phyloP scores from a whole-genome alignment of 1,139 yeast species.

The Saccharomyces pastorianus region DNA sequence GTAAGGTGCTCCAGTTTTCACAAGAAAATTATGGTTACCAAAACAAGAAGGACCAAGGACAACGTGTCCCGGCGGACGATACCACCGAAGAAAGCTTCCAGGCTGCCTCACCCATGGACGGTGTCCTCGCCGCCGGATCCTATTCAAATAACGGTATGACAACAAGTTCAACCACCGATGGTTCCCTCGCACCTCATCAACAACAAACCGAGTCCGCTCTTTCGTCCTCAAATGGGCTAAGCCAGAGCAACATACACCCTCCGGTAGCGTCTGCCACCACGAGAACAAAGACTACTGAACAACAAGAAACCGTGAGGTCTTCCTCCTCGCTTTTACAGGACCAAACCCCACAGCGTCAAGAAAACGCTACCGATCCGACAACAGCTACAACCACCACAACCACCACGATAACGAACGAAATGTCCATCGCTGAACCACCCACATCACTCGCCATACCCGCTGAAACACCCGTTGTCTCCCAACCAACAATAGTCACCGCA shows the following conservation, averaged over 20 bases:
- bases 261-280: background rate
- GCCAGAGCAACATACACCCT: background rate
- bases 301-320: background rate
- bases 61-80: background rate
- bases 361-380: background rate
- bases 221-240: background rate
- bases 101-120: background rate
- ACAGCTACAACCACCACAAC: background rate
- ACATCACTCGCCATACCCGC: too few relatives aligned
- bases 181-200: background rate
- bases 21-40: conserved; percentile 30
- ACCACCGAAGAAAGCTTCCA: background rate
- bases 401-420: background rate
- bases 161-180: background rate
- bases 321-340: background rate
- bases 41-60: conserved; percentile 15
- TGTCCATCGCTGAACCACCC: background rate
- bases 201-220: background rate
- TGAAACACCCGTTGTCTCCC: too few relatives aligned
- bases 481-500: background rate
- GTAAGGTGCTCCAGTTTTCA: conserved; percentile 28
- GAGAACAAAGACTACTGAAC: background rate
- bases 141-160: background rate
- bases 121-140: conserved; percentile 6
- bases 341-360: background rate